Evolutionary conservation across 2,329 filamentous ascomycete species (phyloP).

Genomic region (Aspergillus ochraceoroseus): DNA sequence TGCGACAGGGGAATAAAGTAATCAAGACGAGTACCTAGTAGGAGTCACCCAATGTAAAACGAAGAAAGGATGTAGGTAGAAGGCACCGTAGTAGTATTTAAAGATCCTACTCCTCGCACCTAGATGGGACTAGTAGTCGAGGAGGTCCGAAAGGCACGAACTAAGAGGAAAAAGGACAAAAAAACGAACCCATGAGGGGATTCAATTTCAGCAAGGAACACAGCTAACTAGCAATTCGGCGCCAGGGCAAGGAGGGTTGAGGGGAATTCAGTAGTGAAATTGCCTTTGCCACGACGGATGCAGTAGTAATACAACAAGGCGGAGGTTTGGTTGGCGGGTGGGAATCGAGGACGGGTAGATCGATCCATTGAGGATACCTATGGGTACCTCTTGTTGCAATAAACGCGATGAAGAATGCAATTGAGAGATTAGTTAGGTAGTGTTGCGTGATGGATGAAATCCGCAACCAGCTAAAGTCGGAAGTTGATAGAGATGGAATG

Average conservation of each 20-base stretch:
- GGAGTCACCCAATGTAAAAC: no score
- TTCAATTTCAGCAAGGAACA: slow-evolving; percentile 10
- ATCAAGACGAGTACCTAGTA: no score
- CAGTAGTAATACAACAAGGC: background rate
- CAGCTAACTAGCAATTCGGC: slow-evolving; percentile 7
- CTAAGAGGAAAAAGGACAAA: slow-evolving; percentile 1
- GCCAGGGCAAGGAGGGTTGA: slow-evolving; percentile 4
- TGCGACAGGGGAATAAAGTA: background rate
- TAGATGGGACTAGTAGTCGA: slow-evolving; percentile 3
- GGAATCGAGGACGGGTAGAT: no score
- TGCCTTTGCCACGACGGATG: slow-evolving; percentile 3
- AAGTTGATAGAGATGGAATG: no score
- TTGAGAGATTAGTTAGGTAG: no score
- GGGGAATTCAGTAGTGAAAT: background rate
- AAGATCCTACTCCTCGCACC: no score
- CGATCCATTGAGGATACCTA: no score
- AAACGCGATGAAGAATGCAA: no score
- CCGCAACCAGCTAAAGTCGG: no score
- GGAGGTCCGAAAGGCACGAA: slow-evolving; percentile 7
- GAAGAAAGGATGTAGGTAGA: no score
- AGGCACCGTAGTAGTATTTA: slow-evolving; percentile 3
- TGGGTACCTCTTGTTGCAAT: no score
- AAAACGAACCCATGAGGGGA: slow-evolving; percentile 1
- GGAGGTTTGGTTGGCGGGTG: background rate
- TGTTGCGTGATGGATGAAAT: no score